A percentile compares a stretch with the other conserved stretches of the same genome.
These are phyloP conservation scores for Phytophthora melonis DNA, from an alignment of 352 stramenopile species.

Conservation along the genomic window DNA sequence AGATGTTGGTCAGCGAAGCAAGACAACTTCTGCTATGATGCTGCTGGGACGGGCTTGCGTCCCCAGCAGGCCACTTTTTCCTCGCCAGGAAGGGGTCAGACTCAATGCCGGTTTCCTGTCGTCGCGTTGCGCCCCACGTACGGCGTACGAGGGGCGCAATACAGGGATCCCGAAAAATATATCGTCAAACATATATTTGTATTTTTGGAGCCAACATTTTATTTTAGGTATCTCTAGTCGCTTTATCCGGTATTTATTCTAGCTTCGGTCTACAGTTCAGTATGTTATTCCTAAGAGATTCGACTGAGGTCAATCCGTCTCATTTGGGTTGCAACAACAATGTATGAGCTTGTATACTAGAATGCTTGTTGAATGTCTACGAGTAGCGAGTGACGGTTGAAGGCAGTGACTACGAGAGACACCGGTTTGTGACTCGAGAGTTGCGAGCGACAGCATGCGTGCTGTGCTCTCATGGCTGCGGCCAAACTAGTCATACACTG, in stretches of 20 bases:
- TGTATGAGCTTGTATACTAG: neutral
- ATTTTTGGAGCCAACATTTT: too few relatives aligned
- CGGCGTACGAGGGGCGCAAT: too few relatives aligned
- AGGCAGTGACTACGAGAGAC: neutral
- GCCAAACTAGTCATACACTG: too few relatives aligned
- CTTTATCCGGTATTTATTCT: too few relatives aligned
- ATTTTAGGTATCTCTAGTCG: too few relatives aligned
- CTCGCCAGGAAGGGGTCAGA: conserved; percentile 6
- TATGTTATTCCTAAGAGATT: too few relatives aligned
- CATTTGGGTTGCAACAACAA: neutral
- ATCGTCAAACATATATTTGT: too few relatives aligned
- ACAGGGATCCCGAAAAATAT: too few relatives aligned
- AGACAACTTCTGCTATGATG: conserved; percentile 10
- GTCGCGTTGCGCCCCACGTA: neutral
- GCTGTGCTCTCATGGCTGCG: too few relatives aligned
- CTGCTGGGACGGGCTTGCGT: neutral
- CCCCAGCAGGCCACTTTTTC: conserved; percentile 3
- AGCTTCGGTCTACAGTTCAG: too few relatives aligned
- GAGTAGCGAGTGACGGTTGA: neutral
- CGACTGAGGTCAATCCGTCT: too few relatives aligned
- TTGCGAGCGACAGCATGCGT: neutral
- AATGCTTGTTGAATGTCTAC: neutral
- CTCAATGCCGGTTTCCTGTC: neutral
- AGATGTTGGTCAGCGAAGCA: conserved; percentile 8
- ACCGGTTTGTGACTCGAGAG: neutral